phyloP scores from a whole-genome alignment of 2,329 filamentous ascomycete species.

The Aspergillus oerlinghausenensis region DNA sequence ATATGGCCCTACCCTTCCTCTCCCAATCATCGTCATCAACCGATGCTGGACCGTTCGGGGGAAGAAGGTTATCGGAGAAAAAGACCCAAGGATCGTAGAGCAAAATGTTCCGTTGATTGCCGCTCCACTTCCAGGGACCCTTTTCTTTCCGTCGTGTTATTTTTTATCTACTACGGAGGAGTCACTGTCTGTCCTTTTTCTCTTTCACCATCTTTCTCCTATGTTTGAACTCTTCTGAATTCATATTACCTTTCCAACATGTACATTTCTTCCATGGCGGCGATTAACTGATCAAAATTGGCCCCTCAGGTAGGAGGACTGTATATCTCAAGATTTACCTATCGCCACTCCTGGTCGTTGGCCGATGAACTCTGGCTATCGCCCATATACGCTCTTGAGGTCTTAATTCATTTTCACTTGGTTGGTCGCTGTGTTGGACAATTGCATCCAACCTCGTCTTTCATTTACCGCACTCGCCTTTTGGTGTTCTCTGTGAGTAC shows the following conservation, averaged over 20 bases:
- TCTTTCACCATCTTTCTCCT: not conserved
- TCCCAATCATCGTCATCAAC: not conserved
- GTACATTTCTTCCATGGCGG: not conserved
- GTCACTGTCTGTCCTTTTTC: not conserved
- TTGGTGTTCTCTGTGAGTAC: not conserved
- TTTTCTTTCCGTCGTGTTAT: not conserved
- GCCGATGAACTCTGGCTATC: not conserved
- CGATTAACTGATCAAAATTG: not conserved
- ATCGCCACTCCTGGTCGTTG: not conserved
- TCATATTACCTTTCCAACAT: not conserved
- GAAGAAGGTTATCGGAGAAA: not conserved
- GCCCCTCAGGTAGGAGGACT: not conserved
- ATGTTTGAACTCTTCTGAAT: not conserved
- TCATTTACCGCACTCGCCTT: not conserved
- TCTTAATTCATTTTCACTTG: not conserved
- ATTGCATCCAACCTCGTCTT: not conserved
- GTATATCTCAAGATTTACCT: not conserved
- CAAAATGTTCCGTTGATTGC: slow-evolving; percentile 9
- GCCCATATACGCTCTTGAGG: not conserved
- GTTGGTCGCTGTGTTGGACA: not conserved
- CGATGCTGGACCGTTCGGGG: not conserved
- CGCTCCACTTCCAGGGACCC: slow-evolving; percentile 3
- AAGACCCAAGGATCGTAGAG: not conserved
- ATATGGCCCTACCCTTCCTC: not conserved
- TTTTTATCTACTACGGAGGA: not conserved